These are phyloP conservation scores for Solanum sejunctum DNA, from an alignment of 257 asterid species.

Conservation along the genomic window DNA sequence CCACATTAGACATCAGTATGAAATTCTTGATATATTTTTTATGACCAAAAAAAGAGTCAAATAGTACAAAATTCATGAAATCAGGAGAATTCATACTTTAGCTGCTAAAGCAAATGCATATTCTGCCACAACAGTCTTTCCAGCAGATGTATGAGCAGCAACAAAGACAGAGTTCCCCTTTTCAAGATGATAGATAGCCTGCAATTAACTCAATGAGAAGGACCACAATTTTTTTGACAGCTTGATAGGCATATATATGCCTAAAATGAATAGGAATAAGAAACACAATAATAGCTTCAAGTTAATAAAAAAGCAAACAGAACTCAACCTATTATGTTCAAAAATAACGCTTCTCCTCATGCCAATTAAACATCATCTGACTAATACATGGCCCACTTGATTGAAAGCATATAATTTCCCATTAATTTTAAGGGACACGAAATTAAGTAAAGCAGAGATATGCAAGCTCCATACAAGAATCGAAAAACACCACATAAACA, in stretches of 20 bases:
- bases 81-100: conserved; percentile 37
- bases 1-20: background rate
- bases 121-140: conserved; percentile 96
- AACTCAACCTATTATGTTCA: background rate
- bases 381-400: background rate
- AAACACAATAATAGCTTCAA: background rate
- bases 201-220: conserved; percentile 11
- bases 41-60: background rate
- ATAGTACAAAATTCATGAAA: background rate
- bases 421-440: background rate
- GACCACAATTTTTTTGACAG: background rate
- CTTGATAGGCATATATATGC: background rate
- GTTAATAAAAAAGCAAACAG: background rate
- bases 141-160: conserved; percentile 91
- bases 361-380: background rate
- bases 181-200: conserved; percentile 97
- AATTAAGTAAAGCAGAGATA: background rate
- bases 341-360: background rate
- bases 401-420: background rate
- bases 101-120: conserved; percentile 98
- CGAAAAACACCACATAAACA: background rate
- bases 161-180: conserved; percentile 95
- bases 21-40: background rate
- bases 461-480: background rate
- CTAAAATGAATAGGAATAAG: background rate